phyloP scores from a whole-genome alignment of 345 rosid species.

The Carallia pectinifolia region DNA sequence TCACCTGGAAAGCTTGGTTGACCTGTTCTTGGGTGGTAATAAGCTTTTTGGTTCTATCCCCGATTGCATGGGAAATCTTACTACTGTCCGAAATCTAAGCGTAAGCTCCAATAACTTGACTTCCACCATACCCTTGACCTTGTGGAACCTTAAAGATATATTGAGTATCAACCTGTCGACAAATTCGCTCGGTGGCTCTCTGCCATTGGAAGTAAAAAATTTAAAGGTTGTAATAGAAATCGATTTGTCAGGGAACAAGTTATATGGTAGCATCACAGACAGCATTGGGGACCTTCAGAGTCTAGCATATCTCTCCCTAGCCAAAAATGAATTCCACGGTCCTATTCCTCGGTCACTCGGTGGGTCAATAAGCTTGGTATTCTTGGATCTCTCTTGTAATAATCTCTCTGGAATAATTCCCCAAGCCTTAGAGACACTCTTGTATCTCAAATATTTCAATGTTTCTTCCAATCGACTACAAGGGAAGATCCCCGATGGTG shows the following conservation, averaged over 20 bases:
- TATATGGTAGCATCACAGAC: neutral
- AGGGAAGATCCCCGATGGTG: neutral
- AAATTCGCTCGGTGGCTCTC: neutral
- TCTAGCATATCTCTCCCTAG: neutral
- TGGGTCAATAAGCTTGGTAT: rapidly evolving
- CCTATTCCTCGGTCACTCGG: neutral
- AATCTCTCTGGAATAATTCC: neutral
- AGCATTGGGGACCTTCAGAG: neutral
- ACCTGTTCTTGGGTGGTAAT: neutral
- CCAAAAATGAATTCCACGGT: neutral
- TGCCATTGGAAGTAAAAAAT: neutral
- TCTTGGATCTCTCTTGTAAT: neutral
- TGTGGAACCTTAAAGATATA: neutral
- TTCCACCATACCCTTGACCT: neutral
- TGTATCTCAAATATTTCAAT: neutral
- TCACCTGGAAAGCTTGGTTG: neutral
- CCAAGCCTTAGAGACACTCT: neutral
- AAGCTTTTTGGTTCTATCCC: constrained; percentile 5
- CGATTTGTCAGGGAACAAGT: neutral
- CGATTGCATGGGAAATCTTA: neutral
- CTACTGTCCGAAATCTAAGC: neutral
- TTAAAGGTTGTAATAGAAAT: neutral
- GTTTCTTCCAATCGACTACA: neutral
- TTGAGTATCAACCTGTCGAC: neutral
- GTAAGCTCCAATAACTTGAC: neutral